Conservation (phyloP, 176 grass and related monocot genomes). For the Triticum timopheevii region DNA sequence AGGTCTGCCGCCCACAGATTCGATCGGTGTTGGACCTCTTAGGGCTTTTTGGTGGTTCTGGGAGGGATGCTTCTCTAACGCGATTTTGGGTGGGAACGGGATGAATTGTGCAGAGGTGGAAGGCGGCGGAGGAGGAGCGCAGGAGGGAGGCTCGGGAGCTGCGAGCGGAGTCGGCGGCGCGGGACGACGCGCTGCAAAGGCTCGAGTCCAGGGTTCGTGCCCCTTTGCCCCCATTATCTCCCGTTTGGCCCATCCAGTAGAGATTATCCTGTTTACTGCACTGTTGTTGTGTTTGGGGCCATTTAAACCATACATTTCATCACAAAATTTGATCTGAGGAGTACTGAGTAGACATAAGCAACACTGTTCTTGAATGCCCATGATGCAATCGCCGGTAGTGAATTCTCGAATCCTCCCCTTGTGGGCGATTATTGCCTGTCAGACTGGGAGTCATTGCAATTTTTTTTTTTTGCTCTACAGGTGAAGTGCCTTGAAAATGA, state of each 20-base stretch:
- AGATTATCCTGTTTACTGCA: background rate
- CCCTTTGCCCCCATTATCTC: background rate
- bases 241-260: background rate
- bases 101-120: constrained; percentile 37
- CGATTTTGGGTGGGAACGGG: background rate
- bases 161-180: constrained; percentile 27
- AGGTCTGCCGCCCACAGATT: background rate
- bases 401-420: background rate
- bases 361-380: background rate
- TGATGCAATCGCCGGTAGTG: background rate
- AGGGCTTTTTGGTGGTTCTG: background rate
- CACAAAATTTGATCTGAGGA: background rate
- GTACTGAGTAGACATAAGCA: background rate
- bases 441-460: background rate
- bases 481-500: constrained; percentile 76
- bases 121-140: constrained; percentile 37
- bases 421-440: background rate
- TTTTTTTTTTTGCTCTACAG: constrained; percentile 30
- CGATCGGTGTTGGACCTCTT: background rate
- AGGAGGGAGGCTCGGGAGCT: constrained; percentile 35
- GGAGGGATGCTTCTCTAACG: background rate
- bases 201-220: constrained; percentile 45
- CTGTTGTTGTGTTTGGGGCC: background rate
- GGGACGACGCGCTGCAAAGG: constrained; percentile 27
- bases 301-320: background rate